Evolutionary conservation across 108 stramenopile species (phyloP), one percentile per base, ranked within the genome.

Genomic region (Cyclostephanos tholiformis): DNA sequence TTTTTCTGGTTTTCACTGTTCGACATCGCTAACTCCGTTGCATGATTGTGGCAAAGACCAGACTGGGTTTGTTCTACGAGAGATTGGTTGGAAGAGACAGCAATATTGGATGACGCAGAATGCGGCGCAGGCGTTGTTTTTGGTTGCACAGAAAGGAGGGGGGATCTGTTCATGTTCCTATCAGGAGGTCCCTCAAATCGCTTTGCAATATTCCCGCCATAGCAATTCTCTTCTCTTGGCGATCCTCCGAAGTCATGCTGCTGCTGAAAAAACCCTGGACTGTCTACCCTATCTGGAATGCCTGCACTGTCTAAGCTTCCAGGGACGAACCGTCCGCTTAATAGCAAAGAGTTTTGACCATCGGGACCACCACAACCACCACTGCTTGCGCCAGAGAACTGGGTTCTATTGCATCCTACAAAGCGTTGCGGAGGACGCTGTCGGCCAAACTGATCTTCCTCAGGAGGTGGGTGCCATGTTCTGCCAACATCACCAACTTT

Each of bases 391-490:
- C 25, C 27, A 57, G 56, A 26, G 56, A 26, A 9, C 16, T 26
- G 25, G 27, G 10, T 46, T 25, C 64, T 27, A 20, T 25, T 43
- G 39, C 43, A 66, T n/a, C 65, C 65, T 38, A 70, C 55, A 58
- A 58, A 59, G 26, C 66, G 64, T 58, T 59, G 66, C 30, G 74
- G 65, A 32, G 78, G 78, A 63, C 66, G 78, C 48, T 61, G 65
- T 55, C 78, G 66, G n/a, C 78, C 78, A 72, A 79, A 79, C 32
- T 79, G 78, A 79, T 79, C 78, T 68, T 79, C 78, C 49, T 62
- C 59, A 32, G 57, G 22, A 14, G 59, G 0, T 30, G 35, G 16
- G 12, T 38, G 59, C 6, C 59, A 30, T 36, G 59, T 14, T 60
- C 14, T 16, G 17, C 59, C 36, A n/a, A 26, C 4, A 25, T n/a